Evolutionary conservation across 208 protist species (phyloP), one percentile per base, ranked within the genome.

Genomic region (Leishmania braziliensis): DNA sequence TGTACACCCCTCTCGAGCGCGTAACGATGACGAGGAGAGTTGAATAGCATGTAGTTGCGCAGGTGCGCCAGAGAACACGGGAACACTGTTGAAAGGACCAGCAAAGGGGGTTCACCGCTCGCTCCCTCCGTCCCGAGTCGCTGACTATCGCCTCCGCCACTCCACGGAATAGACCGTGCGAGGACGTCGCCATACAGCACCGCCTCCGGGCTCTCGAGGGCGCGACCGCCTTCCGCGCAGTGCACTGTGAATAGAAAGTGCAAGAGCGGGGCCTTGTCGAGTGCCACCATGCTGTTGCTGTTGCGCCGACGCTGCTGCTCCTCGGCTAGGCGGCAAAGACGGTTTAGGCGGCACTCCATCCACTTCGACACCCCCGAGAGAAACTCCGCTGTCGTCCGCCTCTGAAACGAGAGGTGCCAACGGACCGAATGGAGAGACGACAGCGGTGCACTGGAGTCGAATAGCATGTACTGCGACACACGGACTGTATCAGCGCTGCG

Each of bases 391-490:
- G 72, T 50, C 0, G 29, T 53, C 60, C 53, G 46, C 33, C 60
- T 82, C 33, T 39, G 63, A 54, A 51, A 71, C 5, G 62, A 36
- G 26, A 33, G 69, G 56, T 51, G 56, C 73, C 71, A 86, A 62
- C 14, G 16, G 56, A 3, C 65, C 43, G 5, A 60, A 60, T 8
- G 14, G 36, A 2, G 8, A 16, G 12, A 0, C 3, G 26, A 20
- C 8, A 79, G 62, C 36, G 69, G 48, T 29, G 36, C 9, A 18
- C 46, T 10, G 12, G 60, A 14, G n/a, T 83, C 81, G 0, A 91
- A 63, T 43, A 87, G 78, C 10, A 86, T 50, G 69, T 85, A 89
- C 58, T 88, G 81, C 68, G 79, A 84, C 0, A 91, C 48, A 0
- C 83, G 84, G 36, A 89, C 48, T 5, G 51, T 50, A 1, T n/a